Conservation (phyloP, 1,284 basidiomycete species). For the Malassezia cuniculi region DNA sequence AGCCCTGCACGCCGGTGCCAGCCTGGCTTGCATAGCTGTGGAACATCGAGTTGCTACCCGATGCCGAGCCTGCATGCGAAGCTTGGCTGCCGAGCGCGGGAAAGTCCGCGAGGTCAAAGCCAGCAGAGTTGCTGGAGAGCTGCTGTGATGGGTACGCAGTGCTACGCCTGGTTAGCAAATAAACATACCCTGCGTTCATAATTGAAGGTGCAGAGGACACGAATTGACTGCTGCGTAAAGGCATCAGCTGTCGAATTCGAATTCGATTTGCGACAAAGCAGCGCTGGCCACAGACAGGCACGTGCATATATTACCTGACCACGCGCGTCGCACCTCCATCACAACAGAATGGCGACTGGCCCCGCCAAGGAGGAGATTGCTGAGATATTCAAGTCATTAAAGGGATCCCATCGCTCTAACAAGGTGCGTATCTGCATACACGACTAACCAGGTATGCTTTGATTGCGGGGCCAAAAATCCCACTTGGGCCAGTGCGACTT, state of each 20-base stretch:
- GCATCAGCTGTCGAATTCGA: no score
- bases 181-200: no score
- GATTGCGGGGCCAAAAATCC: constrained; percentile 94
- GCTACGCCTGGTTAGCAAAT: no score
- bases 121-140: constrained; percentile 10
- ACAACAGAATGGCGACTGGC: constrained; percentile 23
- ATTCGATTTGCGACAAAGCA: no score
- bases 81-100: constrained; percentile 23
- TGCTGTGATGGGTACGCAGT: no score
- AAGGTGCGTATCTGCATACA: constrained; percentile 19
- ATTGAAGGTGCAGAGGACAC: no score
- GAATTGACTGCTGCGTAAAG: no score
- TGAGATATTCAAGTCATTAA: constrained; percentile 43
- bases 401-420: constrained; percentile 32
- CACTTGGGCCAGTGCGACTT: constrained; percentile 93
- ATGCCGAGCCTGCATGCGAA: neutral
- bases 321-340: no score
- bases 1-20: constrained; percentile 15
- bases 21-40: constrained; percentile 35
- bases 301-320: no score
- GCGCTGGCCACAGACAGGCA: no score
- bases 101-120: constrained; percentile 30
- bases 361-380: constrained; percentile 39
- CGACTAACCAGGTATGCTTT: constrained; percentile 66
- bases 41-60: constrained; percentile 13